Conservation (phyloP, 2,329 filamentous ascomycete species). For the Colletotrichum horii region DNA sequence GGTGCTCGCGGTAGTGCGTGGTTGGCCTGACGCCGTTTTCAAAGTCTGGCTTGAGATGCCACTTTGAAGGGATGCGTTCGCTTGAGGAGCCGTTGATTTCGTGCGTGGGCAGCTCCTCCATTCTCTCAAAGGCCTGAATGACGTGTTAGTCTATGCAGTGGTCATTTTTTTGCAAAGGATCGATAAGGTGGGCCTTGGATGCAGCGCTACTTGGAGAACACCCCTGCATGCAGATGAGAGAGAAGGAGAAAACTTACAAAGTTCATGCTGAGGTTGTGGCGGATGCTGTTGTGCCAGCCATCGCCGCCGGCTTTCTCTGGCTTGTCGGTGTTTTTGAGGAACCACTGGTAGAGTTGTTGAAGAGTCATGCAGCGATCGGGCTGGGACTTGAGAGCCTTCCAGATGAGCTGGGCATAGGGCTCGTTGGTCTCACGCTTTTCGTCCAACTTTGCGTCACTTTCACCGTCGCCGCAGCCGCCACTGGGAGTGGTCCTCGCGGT, state of each 20-base stretch:
- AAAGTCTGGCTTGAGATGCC: constrained; percentile 77
- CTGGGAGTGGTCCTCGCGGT: background rate
- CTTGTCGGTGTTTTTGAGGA: constrained; percentile 80
- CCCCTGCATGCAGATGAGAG: background rate
- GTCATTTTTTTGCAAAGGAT: background rate
- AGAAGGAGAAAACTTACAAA: constrained; percentile 60
- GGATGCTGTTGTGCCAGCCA: constrained; percentile 95
- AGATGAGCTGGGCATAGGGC: constrained; percentile 85
- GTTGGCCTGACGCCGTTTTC: constrained; percentile 81
- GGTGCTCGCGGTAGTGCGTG: constrained; percentile 64
- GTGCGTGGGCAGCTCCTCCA: constrained; percentile 48
- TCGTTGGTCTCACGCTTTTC: constrained; percentile 43
- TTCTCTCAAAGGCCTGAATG: constrained; percentile 47
- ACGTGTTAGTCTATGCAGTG: background rate
- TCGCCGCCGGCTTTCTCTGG: constrained; percentile 61
- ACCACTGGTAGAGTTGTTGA: constrained; percentile 91
- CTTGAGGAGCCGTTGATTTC: background rate
- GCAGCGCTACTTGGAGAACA: background rate
- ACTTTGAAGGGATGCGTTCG: constrained; percentile 70
- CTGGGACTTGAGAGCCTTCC: constrained; percentile 72
- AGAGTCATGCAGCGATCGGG: constrained; percentile 75
- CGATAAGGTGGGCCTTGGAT: background rate
- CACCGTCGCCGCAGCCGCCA: background rate
- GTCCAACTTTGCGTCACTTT: background rate
- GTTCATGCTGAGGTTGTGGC: constrained; percentile 97